These are phyloP conservation scores for Quercus variabilis DNA, from an alignment of 306 rosid species.

Conservation along the genomic window DNA sequence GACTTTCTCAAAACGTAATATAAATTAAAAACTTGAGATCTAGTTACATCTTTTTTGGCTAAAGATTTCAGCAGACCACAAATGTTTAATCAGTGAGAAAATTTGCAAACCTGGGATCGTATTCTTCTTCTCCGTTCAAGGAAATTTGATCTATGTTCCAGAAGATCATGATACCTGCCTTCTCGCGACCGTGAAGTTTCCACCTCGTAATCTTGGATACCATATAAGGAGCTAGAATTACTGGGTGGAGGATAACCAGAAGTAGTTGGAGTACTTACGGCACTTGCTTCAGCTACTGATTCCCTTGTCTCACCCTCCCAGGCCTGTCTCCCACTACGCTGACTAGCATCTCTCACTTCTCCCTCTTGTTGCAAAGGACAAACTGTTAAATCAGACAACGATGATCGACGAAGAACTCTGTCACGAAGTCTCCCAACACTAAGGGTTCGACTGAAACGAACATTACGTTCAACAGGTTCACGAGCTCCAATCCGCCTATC, in stretches of 20 bases:
- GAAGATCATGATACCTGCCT: slow-evolving; percentile 82
- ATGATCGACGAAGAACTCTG: slow-evolving; percentile 90
- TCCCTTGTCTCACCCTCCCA: slow-evolving; percentile 45
- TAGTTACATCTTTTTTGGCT: not conserved
- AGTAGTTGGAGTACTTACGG: slow-evolving; percentile 39
- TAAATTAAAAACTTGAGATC: slow-evolving; percentile 6
- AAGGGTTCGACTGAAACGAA: slow-evolving; percentile 87
- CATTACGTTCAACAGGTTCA: slow-evolving; percentile 88
- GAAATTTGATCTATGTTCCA: slow-evolving; percentile 90
- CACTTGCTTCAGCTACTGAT: slow-evolving; percentile 33
- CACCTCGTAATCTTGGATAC: slow-evolving; percentile 68
- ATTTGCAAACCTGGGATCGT: slow-evolving; percentile 87
- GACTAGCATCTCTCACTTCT: slow-evolving; percentile 57
- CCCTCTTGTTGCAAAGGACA: slow-evolving; percentile 79
- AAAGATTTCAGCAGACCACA: slow-evolving; percentile 13
- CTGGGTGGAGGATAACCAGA: slow-evolving; percentile 50
- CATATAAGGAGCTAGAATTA: slow-evolving; percentile 55
- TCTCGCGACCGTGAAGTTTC: slow-evolving; percentile 75
- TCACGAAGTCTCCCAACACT: slow-evolving; percentile 99
- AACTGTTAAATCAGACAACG: slow-evolving; percentile 65
- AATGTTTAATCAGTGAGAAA: slow-evolving; percentile 6
- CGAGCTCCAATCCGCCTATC: slow-evolving; percentile 64
- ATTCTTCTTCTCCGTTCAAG: slow-evolving; percentile 95
- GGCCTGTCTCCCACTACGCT: slow-evolving; percentile 40
- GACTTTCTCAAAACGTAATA: not conserved